A percentile compares a stretch with the other conserved stretches of the same genome.
Evolutionary conservation across 139 green algal species (phyloP).

Genomic region (Tetradesmus obliquus): DNA sequence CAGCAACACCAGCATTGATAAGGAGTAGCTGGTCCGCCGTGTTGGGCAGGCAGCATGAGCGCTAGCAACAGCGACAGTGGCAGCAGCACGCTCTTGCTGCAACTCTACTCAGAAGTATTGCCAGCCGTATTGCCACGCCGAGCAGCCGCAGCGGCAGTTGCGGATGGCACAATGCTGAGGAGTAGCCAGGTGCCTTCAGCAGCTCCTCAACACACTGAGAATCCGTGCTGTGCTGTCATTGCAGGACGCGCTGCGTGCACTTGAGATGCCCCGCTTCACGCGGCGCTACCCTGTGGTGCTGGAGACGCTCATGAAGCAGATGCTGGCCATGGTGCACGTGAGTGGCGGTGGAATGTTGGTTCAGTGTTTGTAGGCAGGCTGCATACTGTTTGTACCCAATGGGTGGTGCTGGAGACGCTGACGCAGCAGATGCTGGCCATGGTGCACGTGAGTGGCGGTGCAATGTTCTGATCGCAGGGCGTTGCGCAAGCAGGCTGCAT

Average conservation of each 20-base stretch:
- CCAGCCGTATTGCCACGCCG: not conserved
- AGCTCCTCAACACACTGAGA: not conserved
- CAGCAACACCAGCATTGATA: not conserved
- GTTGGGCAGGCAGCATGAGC: not conserved
- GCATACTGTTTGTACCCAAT: no score
- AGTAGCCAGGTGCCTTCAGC: not conserved
- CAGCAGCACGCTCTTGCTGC: not conserved
- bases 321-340: constrained; percentile 81
- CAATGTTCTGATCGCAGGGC: no score
- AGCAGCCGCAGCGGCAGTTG: no score
- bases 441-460: constrained; percentile 62
- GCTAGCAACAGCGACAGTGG: not conserved
- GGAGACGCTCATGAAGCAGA: constrained; percentile 83
- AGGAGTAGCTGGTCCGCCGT: no score
- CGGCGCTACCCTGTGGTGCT: constrained; percentile 84
- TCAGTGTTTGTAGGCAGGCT: no score
- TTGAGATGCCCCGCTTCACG: constrained; percentile 93
- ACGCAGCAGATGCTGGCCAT: constrained; percentile 87
- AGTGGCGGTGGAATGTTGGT: constrained; percentile 13
- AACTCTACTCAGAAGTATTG: not conserved
- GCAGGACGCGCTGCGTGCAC: constrained; percentile 68
- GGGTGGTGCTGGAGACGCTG: constrained; percentile 80
- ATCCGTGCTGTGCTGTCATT: not conserved
- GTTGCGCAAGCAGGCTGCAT: no score
- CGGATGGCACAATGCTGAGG: no score